phyloP scores from a whole-genome alignment of 2,329 filamentous ascomycete species.

The Trichophyton simii region DNA sequence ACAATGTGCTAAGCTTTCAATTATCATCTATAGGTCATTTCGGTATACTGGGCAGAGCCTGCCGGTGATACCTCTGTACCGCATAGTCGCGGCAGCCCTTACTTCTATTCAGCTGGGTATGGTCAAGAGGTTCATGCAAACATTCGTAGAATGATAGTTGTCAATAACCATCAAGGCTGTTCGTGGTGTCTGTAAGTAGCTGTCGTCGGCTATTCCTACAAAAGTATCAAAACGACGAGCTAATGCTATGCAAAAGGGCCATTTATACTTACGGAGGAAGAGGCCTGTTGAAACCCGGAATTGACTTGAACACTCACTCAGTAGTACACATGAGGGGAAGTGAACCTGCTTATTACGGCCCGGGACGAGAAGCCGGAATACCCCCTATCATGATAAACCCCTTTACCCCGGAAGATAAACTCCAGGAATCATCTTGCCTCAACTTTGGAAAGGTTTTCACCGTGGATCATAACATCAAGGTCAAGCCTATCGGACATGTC shows the following conservation, averaged over 20 bases:
- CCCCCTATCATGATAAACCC: conserved; percentile 25
- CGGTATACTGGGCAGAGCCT: conserved; percentile 23
- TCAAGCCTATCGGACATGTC: conserved; percentile 29
- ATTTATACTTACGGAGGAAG: conserved; percentile 30
- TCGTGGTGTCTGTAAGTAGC: conserved; percentile 25
- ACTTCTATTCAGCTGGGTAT: conserved; percentile 9
- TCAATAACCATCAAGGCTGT: conserved; percentile 18
- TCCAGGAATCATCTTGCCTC: conserved; percentile 26
- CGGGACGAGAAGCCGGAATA: neutral
- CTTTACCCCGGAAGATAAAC: conserved; percentile 11
- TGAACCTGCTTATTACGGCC: neutral
- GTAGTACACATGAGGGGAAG: conserved; percentile 24
- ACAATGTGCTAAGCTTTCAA: neutral
- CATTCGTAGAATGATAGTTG: conserved; percentile 25
- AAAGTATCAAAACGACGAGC: neutral
- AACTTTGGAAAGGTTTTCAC: conserved; percentile 32
- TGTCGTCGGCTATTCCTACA: neutral
- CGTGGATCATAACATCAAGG: conserved; percentile 33
- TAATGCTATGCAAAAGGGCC: conserved; percentile 18
- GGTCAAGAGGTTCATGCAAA: conserved; percentile 19
- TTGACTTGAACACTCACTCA: conserved; percentile 27
- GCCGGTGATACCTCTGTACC: conserved; percentile 12
- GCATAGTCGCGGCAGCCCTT: neutral
- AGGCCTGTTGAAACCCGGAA: conserved; percentile 26
- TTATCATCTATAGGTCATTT: conserved; percentile 17